A percentile compares a stretch with the other conserved stretches of the same genome.
Conservation (phyloP, 2,329 filamentous ascomycete genomes). For the Bipolaris cookei region DNA sequence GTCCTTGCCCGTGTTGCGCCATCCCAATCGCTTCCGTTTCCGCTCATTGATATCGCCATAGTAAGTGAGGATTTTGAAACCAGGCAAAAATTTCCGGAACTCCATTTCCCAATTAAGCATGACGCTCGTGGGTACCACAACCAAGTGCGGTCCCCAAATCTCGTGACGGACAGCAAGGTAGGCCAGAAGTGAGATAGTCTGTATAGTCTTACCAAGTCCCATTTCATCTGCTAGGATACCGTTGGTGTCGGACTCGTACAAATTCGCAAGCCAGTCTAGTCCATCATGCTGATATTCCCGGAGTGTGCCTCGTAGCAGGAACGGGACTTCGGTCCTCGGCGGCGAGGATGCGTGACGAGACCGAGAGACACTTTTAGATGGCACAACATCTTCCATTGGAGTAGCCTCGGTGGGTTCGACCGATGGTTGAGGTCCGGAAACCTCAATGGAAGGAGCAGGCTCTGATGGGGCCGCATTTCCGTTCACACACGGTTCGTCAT, state of each 20-base stretch:
- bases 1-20: constrained; percentile 79
- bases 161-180: constrained; percentile 89
- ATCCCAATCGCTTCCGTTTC: constrained; percentile 86
- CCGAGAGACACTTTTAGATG: constrained; percentile 25
- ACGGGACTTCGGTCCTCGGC: constrained; percentile 52
- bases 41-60: constrained; percentile 94
- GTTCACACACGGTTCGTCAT: constrained; percentile 20
- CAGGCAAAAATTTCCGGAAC: constrained; percentile 98
- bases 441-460: constrained; percentile 3
- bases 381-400: constrained; percentile 20
- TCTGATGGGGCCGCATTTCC: constrained; percentile 12
- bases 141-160: constrained; percentile 94
- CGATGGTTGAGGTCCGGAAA: constrained; percentile 8
- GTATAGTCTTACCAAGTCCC: constrained; percentile 97
- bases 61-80: constrained; percentile 97
- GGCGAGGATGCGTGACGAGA: constrained; percentile 42
- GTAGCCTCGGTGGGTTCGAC: constrained; percentile 24
- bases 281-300: constrained; percentile 97
- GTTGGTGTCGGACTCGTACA: constrained; percentile 92
- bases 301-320: constrained; percentile 80
- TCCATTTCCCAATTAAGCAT: constrained; percentile 99
- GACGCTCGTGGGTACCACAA: constrained; percentile 96
- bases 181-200: constrained; percentile 92
- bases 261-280: constrained; percentile 93
- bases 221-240: constrained; percentile 98